Conservation (phyloP, 257 asterid species). For the Scutellaria galericulata region DNA sequence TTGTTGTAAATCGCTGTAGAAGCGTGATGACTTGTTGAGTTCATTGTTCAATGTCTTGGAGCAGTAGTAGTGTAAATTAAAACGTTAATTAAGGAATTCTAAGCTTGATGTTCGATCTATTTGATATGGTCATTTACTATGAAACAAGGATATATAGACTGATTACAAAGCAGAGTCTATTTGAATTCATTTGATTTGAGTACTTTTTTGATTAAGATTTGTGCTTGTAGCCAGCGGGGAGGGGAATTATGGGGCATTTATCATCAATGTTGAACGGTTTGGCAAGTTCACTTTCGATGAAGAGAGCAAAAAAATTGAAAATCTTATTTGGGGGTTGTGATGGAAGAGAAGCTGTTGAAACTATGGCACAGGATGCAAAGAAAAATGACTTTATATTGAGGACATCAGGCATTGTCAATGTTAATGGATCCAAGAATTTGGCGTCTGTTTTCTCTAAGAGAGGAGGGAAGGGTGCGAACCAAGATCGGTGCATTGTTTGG, state of each 20-base stretch:
- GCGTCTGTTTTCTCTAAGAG: slow-evolving; percentile 74
- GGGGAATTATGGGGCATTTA: slow-evolving; percentile 60
- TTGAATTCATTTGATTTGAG: neutral
- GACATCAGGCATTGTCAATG: slow-evolving; percentile 60
- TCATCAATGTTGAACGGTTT: slow-evolving; percentile 77
- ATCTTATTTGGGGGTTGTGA: slow-evolving; percentile 35
- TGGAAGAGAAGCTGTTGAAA: slow-evolving; percentile 61
- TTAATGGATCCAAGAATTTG: slow-evolving; percentile 62
- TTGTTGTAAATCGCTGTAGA: no score
- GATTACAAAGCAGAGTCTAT: neutral
- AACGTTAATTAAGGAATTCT: no score
- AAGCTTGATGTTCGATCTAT: no score
- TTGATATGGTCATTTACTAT: no score
- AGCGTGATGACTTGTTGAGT: no score
- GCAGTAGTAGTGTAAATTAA: no score
- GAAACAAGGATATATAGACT: no score
- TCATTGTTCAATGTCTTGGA: no score
- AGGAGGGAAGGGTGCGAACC: slow-evolving; percentile 84
- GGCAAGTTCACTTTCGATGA: slow-evolving; percentile 63
- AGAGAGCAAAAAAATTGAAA: slow-evolving; percentile 39
- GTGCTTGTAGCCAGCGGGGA: slow-evolving; percentile 47
- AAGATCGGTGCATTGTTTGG: slow-evolving; percentile 85
- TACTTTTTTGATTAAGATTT: slow-evolving; percentile 19
- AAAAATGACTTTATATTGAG: slow-evolving; percentile 64
- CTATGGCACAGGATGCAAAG: slow-evolving; percentile 44